These are phyloP conservation scores for Fonsecaea pugnacius DNA, from an alignment of 2,329 filamentous ascomycete genomes.

Conservation along the genomic window DNA sequence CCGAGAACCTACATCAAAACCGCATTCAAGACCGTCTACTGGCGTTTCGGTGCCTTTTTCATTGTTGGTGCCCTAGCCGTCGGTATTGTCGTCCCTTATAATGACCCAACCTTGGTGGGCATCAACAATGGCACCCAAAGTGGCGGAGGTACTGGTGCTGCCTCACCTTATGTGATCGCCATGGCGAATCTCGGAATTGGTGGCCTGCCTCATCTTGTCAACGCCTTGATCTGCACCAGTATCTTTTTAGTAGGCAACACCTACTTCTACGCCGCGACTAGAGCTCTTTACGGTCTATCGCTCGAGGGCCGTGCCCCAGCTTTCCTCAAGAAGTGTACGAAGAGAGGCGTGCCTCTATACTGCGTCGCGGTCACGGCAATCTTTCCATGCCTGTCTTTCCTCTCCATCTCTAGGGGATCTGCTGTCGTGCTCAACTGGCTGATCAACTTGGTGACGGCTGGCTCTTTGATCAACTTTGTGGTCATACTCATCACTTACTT, in stretches of 20 bases:
- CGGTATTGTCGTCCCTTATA: not conserved
- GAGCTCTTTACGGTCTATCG: slow-evolving; percentile 61
- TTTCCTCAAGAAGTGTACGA: slow-evolving; percentile 29
- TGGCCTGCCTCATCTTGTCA: slow-evolving; percentile 62
- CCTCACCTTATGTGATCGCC: slow-evolving; percentile 66
- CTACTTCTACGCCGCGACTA: slow-evolving; percentile 63
- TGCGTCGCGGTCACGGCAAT: not conserved
- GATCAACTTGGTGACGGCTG: slow-evolving; percentile 66
- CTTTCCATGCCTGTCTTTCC: not conserved
- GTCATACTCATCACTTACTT: slow-evolving; percentile 60
- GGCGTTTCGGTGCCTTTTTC: slow-evolving; percentile 58
- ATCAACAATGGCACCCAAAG: slow-evolving; percentile 43
- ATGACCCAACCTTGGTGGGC: slow-evolving; percentile 44
- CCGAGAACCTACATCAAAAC: slow-evolving; percentile 69
- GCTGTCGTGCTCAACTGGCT: slow-evolving; percentile 65
- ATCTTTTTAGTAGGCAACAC: not conserved
- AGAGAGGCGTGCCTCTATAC: not conserved
- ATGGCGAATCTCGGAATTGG: slow-evolving; percentile 60
- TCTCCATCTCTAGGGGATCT: slow-evolving; percentile 49
- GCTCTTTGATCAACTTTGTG: slow-evolving; percentile 63
- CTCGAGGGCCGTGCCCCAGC: slow-evolving; percentile 60
- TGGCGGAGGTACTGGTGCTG: slow-evolving; percentile 53
- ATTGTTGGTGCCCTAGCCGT: not conserved
- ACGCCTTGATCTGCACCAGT: slow-evolving; percentile 56
- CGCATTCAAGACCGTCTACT: slow-evolving; percentile 75